phyloP scores from a whole-genome alignment of 148 eudicot species.

The Silene uniflora region DNA sequence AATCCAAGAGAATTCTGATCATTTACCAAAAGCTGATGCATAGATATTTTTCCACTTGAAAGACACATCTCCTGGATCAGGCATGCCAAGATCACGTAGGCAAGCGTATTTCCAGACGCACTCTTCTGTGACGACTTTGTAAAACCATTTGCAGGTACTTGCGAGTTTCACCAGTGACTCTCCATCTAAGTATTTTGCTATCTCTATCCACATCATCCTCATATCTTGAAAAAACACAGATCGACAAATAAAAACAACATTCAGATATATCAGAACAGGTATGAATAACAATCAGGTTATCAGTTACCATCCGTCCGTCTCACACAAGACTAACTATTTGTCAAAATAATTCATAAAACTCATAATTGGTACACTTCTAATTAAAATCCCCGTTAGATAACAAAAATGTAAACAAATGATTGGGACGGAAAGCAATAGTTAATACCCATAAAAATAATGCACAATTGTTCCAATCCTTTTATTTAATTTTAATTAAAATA shows the following conservation, averaged over 20 bases:
- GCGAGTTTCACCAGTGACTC: conserved; percentile 75
- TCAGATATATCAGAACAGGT: not conserved
- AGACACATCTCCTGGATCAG: conserved; percentile 56
- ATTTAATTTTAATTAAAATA: no score
- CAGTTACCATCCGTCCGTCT: no score
- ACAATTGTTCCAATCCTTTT: no score
- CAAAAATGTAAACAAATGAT: no score
- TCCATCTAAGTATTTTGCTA: conserved; percentile 82
- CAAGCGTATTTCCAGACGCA: conserved; percentile 82
- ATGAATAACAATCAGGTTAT: not conserved
- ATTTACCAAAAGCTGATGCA: conserved; percentile 68
- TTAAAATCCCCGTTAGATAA: no score
- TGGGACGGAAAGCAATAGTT: no score
- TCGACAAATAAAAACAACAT: not conserved
- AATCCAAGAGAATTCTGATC: not conserved
- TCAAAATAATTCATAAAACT: no score
- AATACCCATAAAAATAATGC: no score
- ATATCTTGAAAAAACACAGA: conserved; percentile 34
- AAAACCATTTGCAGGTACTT: conserved; percentile 75
- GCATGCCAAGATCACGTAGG: conserved; percentile 75
- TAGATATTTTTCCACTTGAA: conserved; percentile 75
- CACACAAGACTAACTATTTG: no score
- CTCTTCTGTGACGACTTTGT: conserved; percentile 55
- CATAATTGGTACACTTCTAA: no score
- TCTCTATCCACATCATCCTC: no score